Evolutionary conservation across 345 rosid genomes (phyloP).

Genomic region (Aquilaria yunnanensis): DNA sequence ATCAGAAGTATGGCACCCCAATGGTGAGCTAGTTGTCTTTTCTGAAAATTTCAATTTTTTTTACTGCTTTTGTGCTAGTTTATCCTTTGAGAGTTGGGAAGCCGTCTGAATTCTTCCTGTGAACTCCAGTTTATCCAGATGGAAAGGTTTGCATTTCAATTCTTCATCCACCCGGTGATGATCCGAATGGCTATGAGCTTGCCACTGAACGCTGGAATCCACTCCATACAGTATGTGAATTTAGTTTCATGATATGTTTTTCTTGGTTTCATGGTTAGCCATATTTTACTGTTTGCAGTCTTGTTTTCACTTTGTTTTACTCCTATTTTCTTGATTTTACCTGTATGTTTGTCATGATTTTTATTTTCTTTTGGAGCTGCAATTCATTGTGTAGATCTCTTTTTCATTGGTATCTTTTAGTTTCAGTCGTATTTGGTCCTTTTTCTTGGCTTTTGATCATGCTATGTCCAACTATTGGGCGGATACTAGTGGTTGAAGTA

Average conservation of each 20-base stretch:
- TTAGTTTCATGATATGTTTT: background rate
- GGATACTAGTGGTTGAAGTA: too few species aligned
- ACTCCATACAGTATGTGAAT: slow-evolving; percentile 74
- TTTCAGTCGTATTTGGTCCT: too few species aligned
- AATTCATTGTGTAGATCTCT: too few species aligned
- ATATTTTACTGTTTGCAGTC: too few species aligned
- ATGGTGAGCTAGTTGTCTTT: slow-evolving; percentile 40
- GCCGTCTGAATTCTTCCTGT: slow-evolving; percentile 5
- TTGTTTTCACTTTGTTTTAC: too few species aligned
- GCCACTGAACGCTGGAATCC: slow-evolving; percentile 98
- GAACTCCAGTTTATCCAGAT: slow-evolving; percentile 65
- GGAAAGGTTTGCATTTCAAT: slow-evolving; percentile 97
- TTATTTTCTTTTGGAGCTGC: too few species aligned
- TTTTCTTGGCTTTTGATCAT: too few species aligned
- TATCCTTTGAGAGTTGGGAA: background rate
- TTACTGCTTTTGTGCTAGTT: background rate
- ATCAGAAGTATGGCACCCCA: slow-evolving; percentile 98
- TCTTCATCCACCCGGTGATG: slow-evolving; percentile 99
- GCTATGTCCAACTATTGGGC: too few species aligned
- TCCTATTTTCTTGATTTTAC: too few species aligned
- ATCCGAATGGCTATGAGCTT: slow-evolving; percentile 96
- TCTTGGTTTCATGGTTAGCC: too few species aligned
- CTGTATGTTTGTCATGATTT: too few species aligned
- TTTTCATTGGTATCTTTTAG: too few species aligned
- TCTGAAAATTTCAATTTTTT: background rate